These are phyloP conservation scores for Neurospora sp. DNA, from an alignment of 495 filamentous ascomycete genomes.

Conservation along the genomic window DNA sequence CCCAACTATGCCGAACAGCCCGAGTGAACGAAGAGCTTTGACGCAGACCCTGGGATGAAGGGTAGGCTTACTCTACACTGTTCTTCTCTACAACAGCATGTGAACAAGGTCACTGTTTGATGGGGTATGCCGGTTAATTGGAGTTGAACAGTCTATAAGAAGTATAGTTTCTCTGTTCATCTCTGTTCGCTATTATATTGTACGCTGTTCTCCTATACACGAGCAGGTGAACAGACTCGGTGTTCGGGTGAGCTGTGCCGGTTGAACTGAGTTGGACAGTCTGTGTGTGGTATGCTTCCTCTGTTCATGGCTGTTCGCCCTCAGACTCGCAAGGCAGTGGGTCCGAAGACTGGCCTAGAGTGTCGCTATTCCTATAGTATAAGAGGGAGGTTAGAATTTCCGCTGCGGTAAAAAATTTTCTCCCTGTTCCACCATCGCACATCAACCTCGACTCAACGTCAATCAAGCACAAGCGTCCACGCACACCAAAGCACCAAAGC, in stretches of 20 bases:
- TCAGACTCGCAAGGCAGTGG: neutral
- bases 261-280: neutral
- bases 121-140: neutral
- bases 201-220: too few species aligned
- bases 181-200: neutral
- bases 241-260: neutral
- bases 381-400: neutral
- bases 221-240: neutral
- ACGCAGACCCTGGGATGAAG: neutral
- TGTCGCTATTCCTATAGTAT: neutral
- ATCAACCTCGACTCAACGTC: neutral
- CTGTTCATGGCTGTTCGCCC: neutral
- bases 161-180: neutral
- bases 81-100: neutral
- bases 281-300: neutral
- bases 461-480: neutral
- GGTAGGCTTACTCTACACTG: neutral
- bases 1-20: neutral
- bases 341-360: neutral
- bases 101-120: neutral
- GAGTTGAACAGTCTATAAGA: neutral
- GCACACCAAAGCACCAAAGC: neutral
- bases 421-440: neutral
- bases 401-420: neutral
- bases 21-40: neutral